phyloP scores from a whole-genome alignment of 2,329 filamentous ascomycete genomes.

The Sporothrix globosa region DNA sequence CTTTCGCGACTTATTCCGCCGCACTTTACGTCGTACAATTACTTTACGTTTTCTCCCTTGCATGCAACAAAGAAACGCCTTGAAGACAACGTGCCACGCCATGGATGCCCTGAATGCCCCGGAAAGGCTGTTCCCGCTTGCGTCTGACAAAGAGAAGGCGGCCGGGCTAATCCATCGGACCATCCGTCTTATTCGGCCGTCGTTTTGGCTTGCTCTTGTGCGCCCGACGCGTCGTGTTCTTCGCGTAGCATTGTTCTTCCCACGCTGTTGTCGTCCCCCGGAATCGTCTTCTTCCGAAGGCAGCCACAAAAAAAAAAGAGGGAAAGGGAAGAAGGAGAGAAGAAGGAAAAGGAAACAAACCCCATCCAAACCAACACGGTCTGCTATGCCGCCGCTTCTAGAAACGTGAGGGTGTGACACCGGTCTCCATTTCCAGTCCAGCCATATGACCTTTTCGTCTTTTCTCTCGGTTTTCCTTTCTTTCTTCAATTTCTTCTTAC shows the following conservation, averaged over 20 bases:
- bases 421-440: neutral
- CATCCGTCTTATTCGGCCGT: constrained; percentile 14
- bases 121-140: too few species aligned
- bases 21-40: too few species aligned
- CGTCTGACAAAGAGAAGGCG: too few species aligned
- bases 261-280: neutral
- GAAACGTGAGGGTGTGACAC: neutral
- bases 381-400: neutral
- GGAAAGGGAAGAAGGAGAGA: too few species aligned
- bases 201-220: constrained; percentile 5
- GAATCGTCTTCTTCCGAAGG: constrained; percentile 19
- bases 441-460: neutral
- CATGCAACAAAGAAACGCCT: neutral
- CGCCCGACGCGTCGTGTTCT: neutral
- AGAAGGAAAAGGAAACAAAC: too few species aligned
- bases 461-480: neutral
- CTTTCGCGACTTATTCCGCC: too few species aligned
- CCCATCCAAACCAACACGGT: neutral
- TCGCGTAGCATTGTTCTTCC: constrained; percentile 1
- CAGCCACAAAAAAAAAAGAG: neutral
- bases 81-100: neutral
- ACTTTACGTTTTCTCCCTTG: neutral
- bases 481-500: too few species aligned
- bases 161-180: constrained; percentile 5
- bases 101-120: neutral